A percentile compares a stretch with the other conserved stretches of the same genome.
Evolutionary conservation across 441 rosid genomes (phyloP).

Genomic region (Pelargonium myrrhifolium): DNA sequence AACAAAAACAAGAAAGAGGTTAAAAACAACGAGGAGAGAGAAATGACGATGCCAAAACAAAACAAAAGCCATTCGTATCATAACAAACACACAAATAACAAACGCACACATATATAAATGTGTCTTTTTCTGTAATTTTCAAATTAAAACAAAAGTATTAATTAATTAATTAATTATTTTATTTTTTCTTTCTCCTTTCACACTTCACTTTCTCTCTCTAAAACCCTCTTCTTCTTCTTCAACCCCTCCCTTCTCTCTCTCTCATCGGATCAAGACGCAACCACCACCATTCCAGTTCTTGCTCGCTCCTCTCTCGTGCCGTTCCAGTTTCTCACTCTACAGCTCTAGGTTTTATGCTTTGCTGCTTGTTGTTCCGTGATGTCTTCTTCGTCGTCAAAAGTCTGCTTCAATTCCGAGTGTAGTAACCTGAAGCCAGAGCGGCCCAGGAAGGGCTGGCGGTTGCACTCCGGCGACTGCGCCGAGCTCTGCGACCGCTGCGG

Average conservation of each 20-base stretch:
- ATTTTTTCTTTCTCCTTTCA: too few relatives aligned
- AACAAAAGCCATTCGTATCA: too few relatives aligned
- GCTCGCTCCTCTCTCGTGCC: background rate
- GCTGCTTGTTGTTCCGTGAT: background rate
- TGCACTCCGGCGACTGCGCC: slow-evolving; percentile 70
- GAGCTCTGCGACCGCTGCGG: slow-evolving; percentile 96
- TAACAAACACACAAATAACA: too few relatives aligned
- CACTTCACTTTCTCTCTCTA: too few relatives aligned
- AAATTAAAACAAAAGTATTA: too few relatives aligned
- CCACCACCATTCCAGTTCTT: background rate
- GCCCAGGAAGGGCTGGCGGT: slow-evolving; percentile 74
- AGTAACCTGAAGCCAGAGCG: slow-evolving; percentile 47
- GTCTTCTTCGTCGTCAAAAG: slow-evolving; percentile 27
- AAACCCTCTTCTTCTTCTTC: too few relatives aligned
- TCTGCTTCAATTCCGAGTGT: slow-evolving; percentile 79
- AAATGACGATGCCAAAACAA: too few relatives aligned
- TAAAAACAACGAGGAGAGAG: too few relatives aligned
- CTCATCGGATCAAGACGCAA: background rate
- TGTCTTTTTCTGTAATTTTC: too few relatives aligned
- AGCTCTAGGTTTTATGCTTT: background rate
- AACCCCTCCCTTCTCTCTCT: background rate
- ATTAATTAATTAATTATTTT: too few relatives aligned
- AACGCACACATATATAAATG: too few relatives aligned
- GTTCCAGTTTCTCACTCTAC: background rate
- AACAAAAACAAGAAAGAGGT: too few relatives aligned